These are phyloP conservation scores for Fusarium tricinctum DNA, from an alignment of 2,329 filamentous ascomycete species.

Conservation along the genomic window DNA sequence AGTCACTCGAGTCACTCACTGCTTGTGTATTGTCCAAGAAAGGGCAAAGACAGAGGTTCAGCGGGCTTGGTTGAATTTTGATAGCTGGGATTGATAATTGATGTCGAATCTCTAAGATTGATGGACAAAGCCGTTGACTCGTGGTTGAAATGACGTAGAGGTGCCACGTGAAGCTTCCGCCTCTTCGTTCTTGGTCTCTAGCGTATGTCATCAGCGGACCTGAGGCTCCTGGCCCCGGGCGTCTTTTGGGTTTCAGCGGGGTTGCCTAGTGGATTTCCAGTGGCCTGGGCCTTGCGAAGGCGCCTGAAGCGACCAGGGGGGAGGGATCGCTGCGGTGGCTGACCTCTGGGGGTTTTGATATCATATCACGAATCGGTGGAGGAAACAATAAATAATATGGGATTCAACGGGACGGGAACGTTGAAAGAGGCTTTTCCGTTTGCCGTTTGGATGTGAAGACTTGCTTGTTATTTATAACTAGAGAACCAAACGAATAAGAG, in stretches of 20 bases:
- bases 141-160: conserved; percentile 33
- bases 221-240: conserved; percentile 24
- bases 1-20: conserved; percentile 10
- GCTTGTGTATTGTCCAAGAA: conserved; percentile 1
- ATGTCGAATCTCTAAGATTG: conserved; percentile 8
- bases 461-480: background rate
- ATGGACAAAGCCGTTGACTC: conserved; percentile 20
- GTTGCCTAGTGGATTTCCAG: conserved; percentile 22
- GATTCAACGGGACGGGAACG: background rate
- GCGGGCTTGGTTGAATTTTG: background rate
- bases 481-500: too few species aligned
- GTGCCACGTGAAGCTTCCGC: conserved; percentile 34
- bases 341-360: conserved; percentile 3
- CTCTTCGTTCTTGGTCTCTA: conserved; percentile 11
- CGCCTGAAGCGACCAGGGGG: conserved; percentile 35
- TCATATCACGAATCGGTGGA: conserved; percentile 16
- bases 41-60: background rate
- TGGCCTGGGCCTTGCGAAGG: conserved; percentile 21
- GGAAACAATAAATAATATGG: conserved; percentile 4
- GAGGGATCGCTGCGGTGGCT: background rate
- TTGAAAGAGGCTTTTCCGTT: background rate
- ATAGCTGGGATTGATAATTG: conserved; percentile 6
- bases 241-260: conserved; percentile 25
- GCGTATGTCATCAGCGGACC: conserved; percentile 43
- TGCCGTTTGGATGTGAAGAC: too few species aligned